Conservation (phyloP, 257 asterid genomes). For the Solanum pennellii region DNA sequence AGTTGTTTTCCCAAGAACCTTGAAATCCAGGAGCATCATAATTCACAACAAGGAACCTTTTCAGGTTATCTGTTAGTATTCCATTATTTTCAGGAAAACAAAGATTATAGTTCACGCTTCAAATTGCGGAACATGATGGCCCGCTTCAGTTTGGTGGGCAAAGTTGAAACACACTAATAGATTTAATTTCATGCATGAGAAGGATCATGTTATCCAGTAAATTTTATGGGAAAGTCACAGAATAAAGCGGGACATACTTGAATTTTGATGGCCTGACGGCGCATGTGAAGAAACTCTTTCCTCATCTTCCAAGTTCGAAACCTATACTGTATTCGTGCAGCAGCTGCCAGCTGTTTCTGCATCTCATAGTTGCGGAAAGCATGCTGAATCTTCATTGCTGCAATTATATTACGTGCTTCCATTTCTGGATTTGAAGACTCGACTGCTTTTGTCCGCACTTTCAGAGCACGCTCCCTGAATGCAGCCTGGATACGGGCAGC, state of each 20-base stretch:
- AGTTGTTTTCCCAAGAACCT: background rate
- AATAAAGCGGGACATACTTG: slow-evolving; percentile 38
- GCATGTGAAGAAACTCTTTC: slow-evolving; percentile 71
- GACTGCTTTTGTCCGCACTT: slow-evolving; percentile 20
- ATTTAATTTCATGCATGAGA: background rate
- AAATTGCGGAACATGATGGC: background rate
- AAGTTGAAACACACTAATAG: background rate
- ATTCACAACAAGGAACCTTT: background rate
- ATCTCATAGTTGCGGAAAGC: slow-evolving; percentile 75
- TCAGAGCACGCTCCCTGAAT: slow-evolving; percentile 47
- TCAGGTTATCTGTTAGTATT: background rate
- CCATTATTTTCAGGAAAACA: background rate
- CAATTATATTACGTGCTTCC: slow-evolving; percentile 78
- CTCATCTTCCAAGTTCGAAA: slow-evolving; percentile 88
- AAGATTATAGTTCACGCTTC: background rate
- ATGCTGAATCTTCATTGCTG: slow-evolving; percentile 96
- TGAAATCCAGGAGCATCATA: background rate
- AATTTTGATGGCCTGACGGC: slow-evolving; percentile 71
- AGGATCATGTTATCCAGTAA: background rate
- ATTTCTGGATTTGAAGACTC: slow-evolving; percentile 59
- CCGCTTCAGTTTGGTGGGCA: background rate
- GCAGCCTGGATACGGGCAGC: slow-evolving; percentile 66
- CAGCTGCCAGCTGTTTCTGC: slow-evolving; percentile 68
- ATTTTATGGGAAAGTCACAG: background rate
- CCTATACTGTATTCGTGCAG: slow-evolving; percentile 77